Evolutionary conservation across 331 rosid species (phyloP), one percentile per base, ranked within the genome.

Genomic region (Cydonia oblonga): DNA sequence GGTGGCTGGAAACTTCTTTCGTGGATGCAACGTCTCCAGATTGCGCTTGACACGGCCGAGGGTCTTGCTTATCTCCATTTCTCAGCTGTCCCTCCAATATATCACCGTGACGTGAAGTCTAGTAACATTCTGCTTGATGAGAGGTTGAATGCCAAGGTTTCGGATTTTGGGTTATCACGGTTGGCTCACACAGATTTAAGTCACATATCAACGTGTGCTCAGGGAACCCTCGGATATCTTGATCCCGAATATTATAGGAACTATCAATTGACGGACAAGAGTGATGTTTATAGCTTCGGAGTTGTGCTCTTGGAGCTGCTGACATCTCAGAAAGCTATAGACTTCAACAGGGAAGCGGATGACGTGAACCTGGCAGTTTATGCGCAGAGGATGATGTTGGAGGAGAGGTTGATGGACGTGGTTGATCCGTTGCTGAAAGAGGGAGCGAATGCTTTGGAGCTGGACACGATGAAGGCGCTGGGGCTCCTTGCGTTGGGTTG

Each of bases 261-360:
- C 70, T 92, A 90, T 29, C 98, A 86, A 3, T 22, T 88, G 78
- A 88, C 96, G 0, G 98, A 92, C 69, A 92, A 92, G 67, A 92
- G 98, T 18, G 92, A 90, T 33, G 98, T 92, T 35, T 92, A 92
- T n/a, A 88, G 96, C n/a, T 92, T 90, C 1, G 98, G 96, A 1
- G 96, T 92, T 1, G 95, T 92, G 64, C 5, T 92, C 23, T 82
- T 92, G 38, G 96, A 92, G 76, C 80, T 92, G n/a, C 44, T 92
- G 75, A 90, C 96, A 0, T 83, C 91, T 18, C 87, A 90, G 68
- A 92, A 81, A 71, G 98, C 89, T 0, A 92, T 92, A 30, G 98
- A 90, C 68, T 92, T 92, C 70, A 81, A 64, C 13, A 66, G 96
- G 78, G 90, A 80, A 0, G 44, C 88, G 0, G 96, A 92, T 57